A percentile compares a stretch with the other conserved stretches of the same genome.
Evolutionary conservation across 106 monocot genomes (phyloP).

Genomic region (Apostasia ramifera): DNA sequence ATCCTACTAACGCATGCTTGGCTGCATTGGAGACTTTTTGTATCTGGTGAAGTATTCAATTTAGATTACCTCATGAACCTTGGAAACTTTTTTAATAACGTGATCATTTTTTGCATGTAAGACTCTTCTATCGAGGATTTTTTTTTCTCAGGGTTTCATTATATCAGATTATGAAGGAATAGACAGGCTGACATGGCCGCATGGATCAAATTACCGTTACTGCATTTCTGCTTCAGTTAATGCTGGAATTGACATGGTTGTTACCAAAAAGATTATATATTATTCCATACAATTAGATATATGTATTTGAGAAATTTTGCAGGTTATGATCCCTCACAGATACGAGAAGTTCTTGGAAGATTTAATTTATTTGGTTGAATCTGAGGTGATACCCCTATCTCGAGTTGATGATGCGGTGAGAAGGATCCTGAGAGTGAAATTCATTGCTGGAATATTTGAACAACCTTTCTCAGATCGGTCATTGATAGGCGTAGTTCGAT

Average conservation of each 20-base stretch:
- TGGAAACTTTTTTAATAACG: too few species aligned
- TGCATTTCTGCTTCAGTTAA: slow-evolving; percentile 72
- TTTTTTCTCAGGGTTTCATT: slow-evolving; percentile 61
- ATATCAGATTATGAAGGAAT: slow-evolving; percentile 87
- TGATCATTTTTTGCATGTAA: background rate
- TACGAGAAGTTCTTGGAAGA: slow-evolving; percentile 69
- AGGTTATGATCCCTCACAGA: slow-evolving; percentile 83
- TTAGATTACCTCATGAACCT: too few species aligned
- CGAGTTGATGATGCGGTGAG: slow-evolving; percentile 86
- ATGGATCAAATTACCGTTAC: slow-evolving; percentile 70
- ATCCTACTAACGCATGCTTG: background rate
- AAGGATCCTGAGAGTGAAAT: slow-evolving; percentile 83
- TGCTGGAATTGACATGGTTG: slow-evolving; percentile 94
- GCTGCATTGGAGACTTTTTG: background rate
- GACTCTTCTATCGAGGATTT: background rate
- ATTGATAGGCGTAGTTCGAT: slow-evolving; percentile 49
- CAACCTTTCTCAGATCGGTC: slow-evolving; percentile 80
- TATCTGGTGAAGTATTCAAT: background rate
- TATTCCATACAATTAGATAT: background rate
- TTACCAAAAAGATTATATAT: background rate
- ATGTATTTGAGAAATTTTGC: slow-evolving; percentile 14
- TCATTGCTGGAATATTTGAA: slow-evolving; percentile 77
- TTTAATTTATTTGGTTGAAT: slow-evolving; percentile 64
- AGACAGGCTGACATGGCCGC: slow-evolving; percentile 66
- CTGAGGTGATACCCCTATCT: slow-evolving; percentile 67